phyloP scores from a whole-genome alignment of 2,329 filamentous ascomycete genomes.

The Penicillium hordei region DNA sequence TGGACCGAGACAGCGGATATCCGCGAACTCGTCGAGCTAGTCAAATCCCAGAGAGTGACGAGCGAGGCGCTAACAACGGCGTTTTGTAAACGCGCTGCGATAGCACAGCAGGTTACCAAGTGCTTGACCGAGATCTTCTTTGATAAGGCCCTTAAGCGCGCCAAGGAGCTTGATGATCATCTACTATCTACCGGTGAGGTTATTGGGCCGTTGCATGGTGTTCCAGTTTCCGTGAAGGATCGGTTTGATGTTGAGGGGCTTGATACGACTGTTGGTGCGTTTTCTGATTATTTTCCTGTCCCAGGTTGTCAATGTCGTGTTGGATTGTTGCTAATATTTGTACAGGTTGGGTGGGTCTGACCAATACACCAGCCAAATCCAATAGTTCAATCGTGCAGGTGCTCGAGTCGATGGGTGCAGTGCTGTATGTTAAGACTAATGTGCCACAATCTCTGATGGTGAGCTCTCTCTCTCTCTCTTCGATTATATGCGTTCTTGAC shows the following conservation, averaged over 20 bases:
- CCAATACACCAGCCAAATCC: conserved; percentile 27
- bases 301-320: background rate
- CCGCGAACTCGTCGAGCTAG: conserved; percentile 13
- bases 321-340: background rate
- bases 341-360: conserved; percentile 50
- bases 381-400: conserved; percentile 30
- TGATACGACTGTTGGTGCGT: conserved; percentile 30
- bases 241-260: conserved; percentile 56
- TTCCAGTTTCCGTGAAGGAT: conserved; percentile 64
- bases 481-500: too few relatives aligned
- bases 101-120: conserved; percentile 18
- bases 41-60: conserved; percentile 11
- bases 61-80: conserved; percentile 16
- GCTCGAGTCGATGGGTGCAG: conserved; percentile 43
- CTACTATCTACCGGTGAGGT: conserved; percentile 49
- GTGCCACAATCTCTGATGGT: too few relatives aligned
- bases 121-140: conserved; percentile 47
- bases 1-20: conserved; percentile 28
- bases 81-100: conserved; percentile 14
- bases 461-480: too few relatives aligned
- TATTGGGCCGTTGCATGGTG: conserved; percentile 65
- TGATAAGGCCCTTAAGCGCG: conserved; percentile 52
- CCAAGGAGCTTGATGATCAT: conserved; percentile 53
- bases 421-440: conserved; percentile 50
- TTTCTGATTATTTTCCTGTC: background rate